These are phyloP conservation scores for Pseudogymnoascus verrucosus DNA, from an alignment of 2,329 filamentous ascomycete species.

Conservation along the genomic window DNA sequence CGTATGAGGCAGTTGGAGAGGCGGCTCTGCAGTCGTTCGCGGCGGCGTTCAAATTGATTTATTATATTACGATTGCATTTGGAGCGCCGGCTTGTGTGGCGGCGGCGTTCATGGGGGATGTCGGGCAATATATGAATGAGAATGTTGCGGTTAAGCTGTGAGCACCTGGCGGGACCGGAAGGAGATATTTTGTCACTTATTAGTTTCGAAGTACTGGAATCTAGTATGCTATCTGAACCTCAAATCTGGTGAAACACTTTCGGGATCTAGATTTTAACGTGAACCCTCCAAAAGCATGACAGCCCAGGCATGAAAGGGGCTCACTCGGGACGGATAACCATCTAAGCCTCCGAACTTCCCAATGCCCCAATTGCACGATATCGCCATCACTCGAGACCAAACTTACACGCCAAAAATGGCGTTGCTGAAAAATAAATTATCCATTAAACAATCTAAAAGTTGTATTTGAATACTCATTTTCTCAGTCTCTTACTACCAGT, in stretches of 20 bases:
- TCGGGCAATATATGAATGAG: slow-evolving; percentile 39
- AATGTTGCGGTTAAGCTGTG: slow-evolving; percentile 39
- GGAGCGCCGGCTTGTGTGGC: slow-evolving; percentile 40
- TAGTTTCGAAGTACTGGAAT: not conserved
- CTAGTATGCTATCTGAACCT: not conserved
- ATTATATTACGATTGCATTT: slow-evolving; percentile 45
- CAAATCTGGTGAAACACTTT: not conserved
- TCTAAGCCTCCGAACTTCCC: not conserved
- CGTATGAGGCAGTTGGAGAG: not conserved
- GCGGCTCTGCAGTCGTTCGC: not conserved
- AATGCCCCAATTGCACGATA: not conserved
- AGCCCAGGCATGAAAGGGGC: not conserved
- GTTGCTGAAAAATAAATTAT: not conserved
- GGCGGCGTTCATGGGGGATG: slow-evolving; percentile 42
- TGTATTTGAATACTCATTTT: not conserved
- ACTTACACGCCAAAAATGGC: not conserved
- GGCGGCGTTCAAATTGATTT: slow-evolving; percentile 41
- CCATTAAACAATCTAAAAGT: not conserved
- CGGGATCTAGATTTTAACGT: not conserved
- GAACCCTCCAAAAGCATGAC: not conserved
- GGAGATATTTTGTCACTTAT: not conserved
- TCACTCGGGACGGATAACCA: not conserved
- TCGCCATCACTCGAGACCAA: not conserved
- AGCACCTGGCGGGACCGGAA: not conserved
- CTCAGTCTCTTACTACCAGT: too few relatives aligned